These are phyloP conservation scores for Wickerhamomyces rabaulensis DNA, from an alignment of 805 yeast species.

Conservation along the genomic window DNA sequence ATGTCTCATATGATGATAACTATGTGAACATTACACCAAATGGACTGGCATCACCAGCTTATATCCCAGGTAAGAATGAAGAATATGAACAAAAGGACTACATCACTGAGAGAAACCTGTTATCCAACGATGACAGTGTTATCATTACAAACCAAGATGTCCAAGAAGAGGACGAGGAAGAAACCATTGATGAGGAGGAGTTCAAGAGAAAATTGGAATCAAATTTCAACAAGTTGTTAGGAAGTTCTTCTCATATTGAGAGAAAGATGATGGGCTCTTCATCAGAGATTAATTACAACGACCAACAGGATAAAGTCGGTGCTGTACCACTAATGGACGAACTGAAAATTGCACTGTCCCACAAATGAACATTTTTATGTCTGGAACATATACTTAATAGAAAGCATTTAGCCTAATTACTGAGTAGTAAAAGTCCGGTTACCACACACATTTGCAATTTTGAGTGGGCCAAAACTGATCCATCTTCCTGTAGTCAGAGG, in stretches of 20 bases:
- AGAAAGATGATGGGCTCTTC: neutral
- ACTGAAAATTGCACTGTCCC: slow-evolving; percentile 5
- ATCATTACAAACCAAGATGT: slow-evolving; percentile 11
- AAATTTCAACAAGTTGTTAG: neutral
- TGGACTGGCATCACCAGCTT: slow-evolving; percentile 4
- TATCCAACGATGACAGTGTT: slow-evolving; percentile 24
- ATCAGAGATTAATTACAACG: slow-evolving; percentile 6
- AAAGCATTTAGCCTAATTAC: too few relatives aligned
- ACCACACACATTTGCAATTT: too few relatives aligned
- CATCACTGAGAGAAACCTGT: slow-evolving; percentile 11
- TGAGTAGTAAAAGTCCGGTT: too few relatives aligned
- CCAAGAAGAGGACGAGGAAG: slow-evolving; percentile 1
- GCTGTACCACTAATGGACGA: slow-evolving; percentile 14
- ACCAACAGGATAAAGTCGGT: slow-evolving; percentile 7
- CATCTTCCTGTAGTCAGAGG: too few relatives aligned
- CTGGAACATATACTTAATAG: neutral
- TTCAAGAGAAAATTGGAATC: slow-evolving; percentile 3
- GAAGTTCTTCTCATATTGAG: neutral
- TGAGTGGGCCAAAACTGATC: too few relatives aligned
- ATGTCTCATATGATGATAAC: slow-evolving; percentile 19
- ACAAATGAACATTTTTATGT: neutral
- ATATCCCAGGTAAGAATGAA: neutral
- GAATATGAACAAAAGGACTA: slow-evolving; percentile 7
- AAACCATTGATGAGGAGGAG: neutral
- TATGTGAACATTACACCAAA: slow-evolving; percentile 11